These are phyloP conservation scores for Claviceps capensis DNA, from an alignment of 2,329 filamentous ascomycete genomes.

Conservation along the genomic window DNA sequence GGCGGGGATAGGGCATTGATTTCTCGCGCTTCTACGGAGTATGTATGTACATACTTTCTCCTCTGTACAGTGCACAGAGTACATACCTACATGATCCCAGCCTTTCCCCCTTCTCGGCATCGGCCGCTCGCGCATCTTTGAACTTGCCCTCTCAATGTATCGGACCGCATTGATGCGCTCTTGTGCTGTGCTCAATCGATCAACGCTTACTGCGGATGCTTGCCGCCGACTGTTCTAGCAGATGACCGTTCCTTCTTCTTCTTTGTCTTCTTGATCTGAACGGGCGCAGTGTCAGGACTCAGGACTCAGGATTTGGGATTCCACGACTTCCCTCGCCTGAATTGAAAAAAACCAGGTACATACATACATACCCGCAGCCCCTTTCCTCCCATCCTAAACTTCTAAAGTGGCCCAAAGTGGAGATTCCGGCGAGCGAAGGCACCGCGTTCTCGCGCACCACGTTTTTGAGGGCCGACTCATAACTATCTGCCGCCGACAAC, in stretches of 20 bases:
- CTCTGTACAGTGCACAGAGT: too few species aligned
- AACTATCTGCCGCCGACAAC: constrained; percentile 3
- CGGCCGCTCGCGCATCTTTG: neutral
- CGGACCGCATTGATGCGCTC: constrained; percentile 15
- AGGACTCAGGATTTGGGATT: constrained; percentile 1
- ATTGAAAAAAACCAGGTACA: neutral
- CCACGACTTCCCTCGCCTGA: neutral
- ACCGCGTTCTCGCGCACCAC: constrained; percentile 20
- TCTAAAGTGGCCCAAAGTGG: neutral
- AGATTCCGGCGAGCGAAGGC: constrained; percentile 13
- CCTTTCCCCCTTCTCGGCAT: constrained; percentile 1
- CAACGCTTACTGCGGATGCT: constrained; percentile 16
- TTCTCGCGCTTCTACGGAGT: too few species aligned
- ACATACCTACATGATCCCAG: neutral
- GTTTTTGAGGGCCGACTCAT: constrained; percentile 7
- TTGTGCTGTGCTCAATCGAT: constrained; percentile 10
- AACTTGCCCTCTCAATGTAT: constrained; percentile 16
- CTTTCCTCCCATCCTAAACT: constrained; percentile 1
- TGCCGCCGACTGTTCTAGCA: constrained; percentile 6
- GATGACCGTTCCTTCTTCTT: constrained; percentile 1
- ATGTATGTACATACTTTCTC: too few species aligned
- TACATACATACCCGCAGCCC: constrained; percentile 6
- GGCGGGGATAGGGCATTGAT: too few species aligned
- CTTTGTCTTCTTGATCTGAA: constrained; percentile 10
- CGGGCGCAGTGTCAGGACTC: constrained; percentile 4